Base-by-base conservation (phyloP, 129 eudicot genomes). In the Arctium lappa region DNA sequence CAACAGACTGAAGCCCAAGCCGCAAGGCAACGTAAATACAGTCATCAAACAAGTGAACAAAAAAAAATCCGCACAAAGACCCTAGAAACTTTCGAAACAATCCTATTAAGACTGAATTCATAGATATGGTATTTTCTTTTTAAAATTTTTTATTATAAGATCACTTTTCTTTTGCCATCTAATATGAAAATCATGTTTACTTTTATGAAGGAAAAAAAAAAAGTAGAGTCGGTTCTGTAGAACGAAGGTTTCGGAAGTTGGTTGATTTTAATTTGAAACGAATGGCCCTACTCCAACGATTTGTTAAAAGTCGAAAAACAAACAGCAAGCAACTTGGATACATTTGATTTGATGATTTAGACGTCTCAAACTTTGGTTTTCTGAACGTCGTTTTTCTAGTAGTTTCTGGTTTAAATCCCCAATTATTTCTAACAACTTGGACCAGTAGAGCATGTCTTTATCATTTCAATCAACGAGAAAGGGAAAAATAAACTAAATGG, bases 371-470 rank as follows among this genome's bases (percentile, higher is more conserved):
- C 13, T 7, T 31, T 82, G 76, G 5, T 70, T 82, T 75, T 82
- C 85, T 40, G 48, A 16, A 74, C 18, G 4, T 39, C 65, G 38
- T n/a, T n/a, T 65, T 74, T 65, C 69, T 74, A 44, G 46, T 75
- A 68, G 44, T 75, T 56, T 46, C 31, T 82, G 81, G 85, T 66
- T 36, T 33, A 75, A 31, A 75, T 68, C 53, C 38, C 7, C 39
- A 22, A 8, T 81, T 7, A 62, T 29, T 56, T 81, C 30, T 72
- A 30, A 18, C 69, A 46, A 66, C 39, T 76, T 68, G 85, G 39
- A 73, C 27, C 42, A 75, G 39, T 66, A 46, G 30, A 75, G 7
- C 31, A 75, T 38, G 85, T 81, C 80, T 32, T 15, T 77, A 42
- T 81, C 66, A 65, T 13, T 63, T 42, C 63, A 18, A 63, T 81